Evolutionary conservation across 306 rosid genomes (phyloP), one percentile per base, ranked within the genome.

Genomic region (Prunus mume): DNA sequence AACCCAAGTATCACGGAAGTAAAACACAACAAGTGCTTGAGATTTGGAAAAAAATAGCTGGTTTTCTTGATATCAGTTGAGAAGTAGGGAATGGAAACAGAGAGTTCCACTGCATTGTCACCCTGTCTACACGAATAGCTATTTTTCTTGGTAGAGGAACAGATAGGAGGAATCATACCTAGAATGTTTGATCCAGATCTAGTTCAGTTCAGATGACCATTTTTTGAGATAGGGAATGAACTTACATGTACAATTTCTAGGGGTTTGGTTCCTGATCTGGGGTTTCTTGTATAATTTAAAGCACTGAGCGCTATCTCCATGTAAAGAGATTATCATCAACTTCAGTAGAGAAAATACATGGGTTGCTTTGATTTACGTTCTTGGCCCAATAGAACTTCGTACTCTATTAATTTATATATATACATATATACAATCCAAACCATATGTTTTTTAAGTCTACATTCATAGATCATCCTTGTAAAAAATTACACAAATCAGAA

Each of bases 21-120:
- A 81, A 96, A 76, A 89, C 88, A 92, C 76, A 92, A 85, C 88
- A 96, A 82, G 87, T 96, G 98, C 90, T 87, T 96, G 84, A 90
- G 92, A 92, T 96, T 96, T 84, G 86, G 85, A 38, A 88, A 79
- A 83, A 81, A 28, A 87, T 92, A 92, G 85, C 69, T 12, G 75
- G 9, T 66, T 69, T 45, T 50, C 50, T 75, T 67, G 2, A 8
- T 50, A 1, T 51, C 49, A 13, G 54, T 8, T 68, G 78, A 72
- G 76, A 78, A 76, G 69, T 65, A 66, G 81, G 75, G 63, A 71
- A 80, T 52, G 79, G 54, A 67, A 80, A 51, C 58, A 65, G 68
- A 58, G 19, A 50, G 83, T 76, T 78, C 76, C 78, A 32, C 61
- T 67, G 78, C 73, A 77, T 57, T 67, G 66, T 79, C 76, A 57